Conservation (phyloP, 2,329 filamentous ascomycete species). For the Aurifilum marmelostoma region DNA sequence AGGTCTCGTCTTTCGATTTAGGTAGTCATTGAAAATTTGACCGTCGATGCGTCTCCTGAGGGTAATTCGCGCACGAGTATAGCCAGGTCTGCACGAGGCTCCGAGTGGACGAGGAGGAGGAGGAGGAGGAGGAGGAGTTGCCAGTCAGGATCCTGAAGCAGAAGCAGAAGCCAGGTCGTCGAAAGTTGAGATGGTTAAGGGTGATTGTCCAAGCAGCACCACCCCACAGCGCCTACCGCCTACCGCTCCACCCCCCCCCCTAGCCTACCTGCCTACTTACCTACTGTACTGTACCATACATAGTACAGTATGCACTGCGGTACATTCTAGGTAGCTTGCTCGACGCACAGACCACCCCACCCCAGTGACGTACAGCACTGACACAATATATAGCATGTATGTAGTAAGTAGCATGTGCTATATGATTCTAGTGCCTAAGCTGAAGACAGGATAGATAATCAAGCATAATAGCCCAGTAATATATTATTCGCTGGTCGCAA, state of each 20-base stretch:
- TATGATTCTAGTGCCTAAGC: no score
- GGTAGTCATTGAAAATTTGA: slow-evolving; percentile 15
- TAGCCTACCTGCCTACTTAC: no score
- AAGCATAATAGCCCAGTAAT: not conserved
- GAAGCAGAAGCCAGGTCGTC: slow-evolving; percentile 12
- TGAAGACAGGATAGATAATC: not conserved
- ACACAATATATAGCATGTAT: no score
- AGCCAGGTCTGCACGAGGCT: not conserved
- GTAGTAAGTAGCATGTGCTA: not conserved
- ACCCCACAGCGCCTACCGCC: slow-evolving; percentile 5
- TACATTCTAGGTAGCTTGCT: not conserved
- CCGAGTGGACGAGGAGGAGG: not conserved
- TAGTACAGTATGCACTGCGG: not conserved
- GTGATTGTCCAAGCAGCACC: not conserved
- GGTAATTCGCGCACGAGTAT: not conserved
- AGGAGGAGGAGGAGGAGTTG: not conserved
- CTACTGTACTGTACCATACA: no score
- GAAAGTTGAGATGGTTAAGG: slow-evolving; percentile 12
- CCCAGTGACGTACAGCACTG: slow-evolving; percentile 5
- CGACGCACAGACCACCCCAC: slow-evolving; percentile 6
- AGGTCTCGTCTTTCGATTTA: slow-evolving; percentile 7
- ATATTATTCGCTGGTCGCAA: no score
- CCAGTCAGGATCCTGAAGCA: slow-evolving; percentile 5
- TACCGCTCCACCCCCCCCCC: not conserved
- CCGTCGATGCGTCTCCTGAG: not conserved